These are phyloP conservation scores for Eutrema yunnanense DNA, from an alignment of 345 rosid genomes.

Conservation along the genomic window DNA sequence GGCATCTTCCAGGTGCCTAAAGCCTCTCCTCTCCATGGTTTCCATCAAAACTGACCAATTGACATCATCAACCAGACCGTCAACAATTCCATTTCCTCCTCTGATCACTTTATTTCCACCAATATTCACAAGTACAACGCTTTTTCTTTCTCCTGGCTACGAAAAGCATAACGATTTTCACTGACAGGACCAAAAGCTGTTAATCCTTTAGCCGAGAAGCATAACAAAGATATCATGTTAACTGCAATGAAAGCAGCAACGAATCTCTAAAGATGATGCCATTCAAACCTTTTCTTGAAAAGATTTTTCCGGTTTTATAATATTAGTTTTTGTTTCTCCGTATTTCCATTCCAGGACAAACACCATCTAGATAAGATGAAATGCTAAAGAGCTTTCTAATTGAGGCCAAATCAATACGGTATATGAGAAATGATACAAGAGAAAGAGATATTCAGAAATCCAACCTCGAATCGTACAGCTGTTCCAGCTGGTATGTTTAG, in stretches of 20 bases:
- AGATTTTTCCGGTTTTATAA: not conserved
- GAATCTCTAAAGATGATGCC: not conserved
- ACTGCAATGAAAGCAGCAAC: not conserved
- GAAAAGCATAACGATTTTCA: slow-evolving; percentile 25
- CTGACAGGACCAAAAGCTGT: slow-evolving; percentile 2
- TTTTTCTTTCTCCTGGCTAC: slow-evolving; percentile 93
- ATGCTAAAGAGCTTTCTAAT: not conserved
- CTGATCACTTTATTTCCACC: slow-evolving; percentile 71
- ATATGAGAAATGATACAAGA: not conserved
- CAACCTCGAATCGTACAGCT: slow-evolving; percentile 92
- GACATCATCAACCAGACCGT: slow-evolving; percentile 48
- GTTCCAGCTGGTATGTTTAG: slow-evolving; percentile 92
- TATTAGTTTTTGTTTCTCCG: not conserved
- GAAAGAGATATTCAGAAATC: slow-evolving; percentile 19
- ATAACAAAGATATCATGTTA: not conserved
- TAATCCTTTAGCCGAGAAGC: not conserved
- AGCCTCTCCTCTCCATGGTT: slow-evolving; percentile 35
- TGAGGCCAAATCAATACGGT: slow-evolving; percentile 1
- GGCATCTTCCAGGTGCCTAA: slow-evolving; percentile 50
- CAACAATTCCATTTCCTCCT: slow-evolving; percentile 80
- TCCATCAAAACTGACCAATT: slow-evolving; percentile 41
- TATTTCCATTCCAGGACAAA: not conserved
- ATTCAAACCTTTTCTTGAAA: not conserved
- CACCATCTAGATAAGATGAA: not conserved
- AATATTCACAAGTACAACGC: slow-evolving; percentile 70